Evolutionary conservation across 371 early-diverging fungal genomes (phyloP), one percentile per base, ranked within the genome.

Genomic region (Apophysomyces sp.): DNA sequence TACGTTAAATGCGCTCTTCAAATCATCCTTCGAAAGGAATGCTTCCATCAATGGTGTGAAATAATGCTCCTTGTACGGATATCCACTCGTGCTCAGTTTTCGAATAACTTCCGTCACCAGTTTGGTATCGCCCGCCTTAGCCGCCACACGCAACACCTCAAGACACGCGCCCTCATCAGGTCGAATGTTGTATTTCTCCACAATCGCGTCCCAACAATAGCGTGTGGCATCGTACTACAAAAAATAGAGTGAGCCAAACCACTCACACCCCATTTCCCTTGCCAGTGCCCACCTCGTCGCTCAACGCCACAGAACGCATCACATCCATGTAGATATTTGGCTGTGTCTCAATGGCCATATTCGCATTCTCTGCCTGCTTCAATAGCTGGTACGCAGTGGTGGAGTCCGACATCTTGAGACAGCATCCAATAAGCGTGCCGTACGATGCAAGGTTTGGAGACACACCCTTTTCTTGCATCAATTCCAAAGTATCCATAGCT

Each of bases 1-100:
- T 28, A 87, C 86, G 53, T 81, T 76, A 66, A 92, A 83, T 0
- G 89, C 91, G 28, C 78, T 75, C 72, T 82, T 82, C 66, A 84
- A 74, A 60, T 85, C 85, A 13, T 67, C 60, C 52, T 77, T 74
- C 32, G 61, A 66, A 7, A 86, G 72, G 58, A 89, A 89, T 1
- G 92, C 82, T 52, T 87, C 89, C 57, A 91, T 74, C 34, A 92
- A 58, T 24, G 92, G 89, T 26, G 86, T 84, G 67, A 89, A 84
- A 57, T 92, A 90, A 15, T 79, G 78, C 57, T 89, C 90, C 28
- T 81, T 75, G 44, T 89, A 78, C 24, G 82, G 69, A 64, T 80
- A 83, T 39, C 83, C 87, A 24, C 55, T 67, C 6, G 63, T 74
- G 39, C 81, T 79, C 59, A 92, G 68, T 39, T 77, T 76, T 52